Evolutionary conservation across 164 flowering plant genomes (phyloP).

Genomic region (Vitis rotundifolia): DNA sequence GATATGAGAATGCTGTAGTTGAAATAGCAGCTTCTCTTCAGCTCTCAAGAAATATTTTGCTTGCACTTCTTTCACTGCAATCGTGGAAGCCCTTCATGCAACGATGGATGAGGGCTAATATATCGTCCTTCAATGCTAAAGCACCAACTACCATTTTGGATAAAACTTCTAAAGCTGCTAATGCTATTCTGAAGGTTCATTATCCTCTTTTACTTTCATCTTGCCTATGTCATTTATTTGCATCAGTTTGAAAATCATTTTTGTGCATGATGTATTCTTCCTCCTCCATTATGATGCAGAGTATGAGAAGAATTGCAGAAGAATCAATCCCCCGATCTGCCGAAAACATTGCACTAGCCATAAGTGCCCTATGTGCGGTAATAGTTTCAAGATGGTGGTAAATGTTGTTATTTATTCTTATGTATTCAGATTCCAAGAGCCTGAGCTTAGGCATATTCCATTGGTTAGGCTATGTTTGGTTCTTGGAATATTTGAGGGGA

Average conservation of each 20-base stretch:
- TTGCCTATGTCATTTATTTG: background rate
- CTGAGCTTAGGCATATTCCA: too few species aligned
- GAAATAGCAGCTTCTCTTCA: slow-evolving; percentile 77
- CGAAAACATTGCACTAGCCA: slow-evolving; percentile 80
- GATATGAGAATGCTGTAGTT: slow-evolving; percentile 54
- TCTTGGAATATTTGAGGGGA: too few species aligned
- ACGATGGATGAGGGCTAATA: slow-evolving; percentile 65
- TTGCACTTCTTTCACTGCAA: slow-evolving; percentile 79
- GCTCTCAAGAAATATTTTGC: slow-evolving; percentile 75
- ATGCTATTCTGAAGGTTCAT: slow-evolving; percentile 74
- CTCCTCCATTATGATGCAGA: slow-evolving; percentile 35
- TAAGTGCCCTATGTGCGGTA: slow-evolving; percentile 88
- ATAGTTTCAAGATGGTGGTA: slow-evolving; percentile 8
- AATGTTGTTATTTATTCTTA: background rate
- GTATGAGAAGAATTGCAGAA: slow-evolving; percentile 57
- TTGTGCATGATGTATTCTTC: background rate
- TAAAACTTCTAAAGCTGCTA: slow-evolving; percentile 68
- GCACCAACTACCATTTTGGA: slow-evolving; percentile 30
- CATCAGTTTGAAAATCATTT: background rate
- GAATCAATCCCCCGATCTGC: slow-evolving; percentile 82
- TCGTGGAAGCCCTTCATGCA: slow-evolving; percentile 92
- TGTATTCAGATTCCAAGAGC: too few species aligned
- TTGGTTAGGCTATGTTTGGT: too few species aligned
- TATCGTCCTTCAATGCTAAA: slow-evolving; percentile 42
- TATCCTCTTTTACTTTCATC: background rate